A percentile compares a stretch with the other conserved stretches of the same genome.
phyloP scores from a whole-genome alignment of 768 basidiomycete genomes.

The Aureoboletus auriporus region DNA sequence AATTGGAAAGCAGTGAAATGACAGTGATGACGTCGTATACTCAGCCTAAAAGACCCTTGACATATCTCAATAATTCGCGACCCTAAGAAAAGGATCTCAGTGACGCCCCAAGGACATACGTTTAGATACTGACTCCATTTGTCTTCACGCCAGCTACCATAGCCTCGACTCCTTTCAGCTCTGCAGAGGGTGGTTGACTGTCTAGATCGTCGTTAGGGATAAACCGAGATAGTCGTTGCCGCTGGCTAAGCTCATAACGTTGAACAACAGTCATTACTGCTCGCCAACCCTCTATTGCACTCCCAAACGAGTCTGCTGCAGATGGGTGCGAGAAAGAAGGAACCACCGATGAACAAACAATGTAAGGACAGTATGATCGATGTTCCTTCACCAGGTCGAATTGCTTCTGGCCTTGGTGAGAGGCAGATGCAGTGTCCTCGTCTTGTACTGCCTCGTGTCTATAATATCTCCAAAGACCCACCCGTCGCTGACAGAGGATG shows the following conservation, averaged over 20 bases:
- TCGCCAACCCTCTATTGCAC: conserved; percentile 68
- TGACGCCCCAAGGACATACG: conserved; percentile 5
- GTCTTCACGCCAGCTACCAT: conserved; percentile 78
- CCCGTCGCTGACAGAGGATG: conserved; percentile 67
- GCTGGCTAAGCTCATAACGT: conserved; percentile 61
- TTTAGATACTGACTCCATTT: conserved; percentile 53
- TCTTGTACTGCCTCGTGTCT: conserved; percentile 17
- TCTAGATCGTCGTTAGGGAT: conserved; percentile 6
- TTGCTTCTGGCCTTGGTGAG: conserved; percentile 35
- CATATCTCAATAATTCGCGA: conserved; percentile 67
- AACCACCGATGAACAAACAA: conserved; percentile 62
- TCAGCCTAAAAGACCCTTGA: conserved; percentile 62
- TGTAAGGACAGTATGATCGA: conserved; percentile 82
- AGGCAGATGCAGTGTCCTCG: conserved; percentile 19
- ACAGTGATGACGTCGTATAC: background rate
- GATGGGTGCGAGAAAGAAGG: conserved; percentile 46
- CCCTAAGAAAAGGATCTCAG: conserved; percentile 41
- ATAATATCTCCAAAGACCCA: conserved; percentile 74
- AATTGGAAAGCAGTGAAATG: too few relatives aligned
- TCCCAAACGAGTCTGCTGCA: conserved; percentile 21
- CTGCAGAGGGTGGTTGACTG: conserved; percentile 34
- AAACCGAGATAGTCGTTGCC: conserved; percentile 40
- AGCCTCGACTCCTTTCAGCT: conserved; percentile 53
- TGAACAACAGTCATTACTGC: conserved; percentile 68
- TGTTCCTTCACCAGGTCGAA: conserved; percentile 81